phyloP scores from a whole-genome alignment of 148 eudicot species.

The Camellia lanceoleosa region DNA sequence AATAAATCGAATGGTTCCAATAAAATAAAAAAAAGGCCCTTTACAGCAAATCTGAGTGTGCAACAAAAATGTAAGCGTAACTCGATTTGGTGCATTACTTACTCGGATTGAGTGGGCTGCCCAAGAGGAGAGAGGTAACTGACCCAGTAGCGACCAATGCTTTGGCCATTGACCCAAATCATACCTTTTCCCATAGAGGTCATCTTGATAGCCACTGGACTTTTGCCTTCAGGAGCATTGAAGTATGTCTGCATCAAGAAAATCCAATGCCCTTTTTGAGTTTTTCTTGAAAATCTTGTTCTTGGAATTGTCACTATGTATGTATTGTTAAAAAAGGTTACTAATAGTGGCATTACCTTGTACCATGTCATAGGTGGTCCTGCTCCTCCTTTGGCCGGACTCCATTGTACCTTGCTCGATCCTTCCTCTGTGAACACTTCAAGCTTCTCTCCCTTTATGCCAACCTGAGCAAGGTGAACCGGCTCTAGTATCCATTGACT shows the following conservation, averaged over 20 bases:
- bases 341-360: conserved; percentile 43
- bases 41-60: too few species aligned
- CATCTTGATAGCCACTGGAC: conserved; percentile 64
- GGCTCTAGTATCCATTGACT: neutral
- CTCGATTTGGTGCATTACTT: conserved; percentile 17
- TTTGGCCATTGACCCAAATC: conserved; percentile 70
- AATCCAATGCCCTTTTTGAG: neutral
- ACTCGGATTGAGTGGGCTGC: conserved; percentile 78
- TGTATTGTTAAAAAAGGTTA: neutral
- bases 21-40: too few species aligned
- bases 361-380: conserved; percentile 68
- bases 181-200: conserved; percentile 70
- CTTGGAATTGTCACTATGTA: neutral
- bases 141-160: conserved; percentile 85
- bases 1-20: too few species aligned
- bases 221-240: conserved; percentile 73
- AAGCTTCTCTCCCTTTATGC: conserved; percentile 57
- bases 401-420: conserved; percentile 48
- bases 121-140: conserved; percentile 49
- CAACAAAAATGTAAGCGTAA: too few species aligned
- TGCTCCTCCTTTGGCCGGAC: conserved; percentile 32
- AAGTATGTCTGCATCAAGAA: conserved; percentile 50
- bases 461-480: conserved; percentile 31
- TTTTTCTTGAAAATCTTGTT: neutral
- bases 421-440: conserved; percentile 70